Conservation (phyloP, 202 grass and related monocot genomes). For the Hordeum pubiflorum region DNA sequence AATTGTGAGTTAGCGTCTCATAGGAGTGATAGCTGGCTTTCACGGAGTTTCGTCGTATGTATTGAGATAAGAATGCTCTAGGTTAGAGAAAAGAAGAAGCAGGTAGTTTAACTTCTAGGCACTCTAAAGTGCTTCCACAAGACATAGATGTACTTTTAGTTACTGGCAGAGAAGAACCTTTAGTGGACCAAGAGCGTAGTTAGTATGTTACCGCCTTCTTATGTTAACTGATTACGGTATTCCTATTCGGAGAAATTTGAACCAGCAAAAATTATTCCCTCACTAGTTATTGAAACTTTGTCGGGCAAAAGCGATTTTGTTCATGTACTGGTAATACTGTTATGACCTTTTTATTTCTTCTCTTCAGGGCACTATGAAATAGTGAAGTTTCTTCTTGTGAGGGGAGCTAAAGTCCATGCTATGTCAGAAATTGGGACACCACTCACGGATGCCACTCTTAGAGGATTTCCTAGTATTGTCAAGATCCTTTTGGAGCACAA, state of each 20-base stretch:
- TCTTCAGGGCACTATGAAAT: conserved; percentile 24
- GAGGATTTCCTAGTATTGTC: conserved; percentile 17
- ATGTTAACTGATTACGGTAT: background rate
- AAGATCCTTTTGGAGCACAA: conserved; percentile 22
- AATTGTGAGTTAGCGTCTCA: background rate
- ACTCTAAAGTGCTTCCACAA: background rate
- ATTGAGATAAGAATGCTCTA: background rate
- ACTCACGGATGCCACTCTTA: background rate
- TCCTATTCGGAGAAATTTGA: background rate
- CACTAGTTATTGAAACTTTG: background rate
- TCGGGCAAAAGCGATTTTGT: background rate
- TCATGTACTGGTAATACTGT: background rate
- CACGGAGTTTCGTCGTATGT: background rate
- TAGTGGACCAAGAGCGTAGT: background rate
- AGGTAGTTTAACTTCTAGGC: background rate
- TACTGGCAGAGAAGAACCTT: background rate
- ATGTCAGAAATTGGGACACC: background rate
- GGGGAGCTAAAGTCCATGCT: background rate
- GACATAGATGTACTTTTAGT: background rate
- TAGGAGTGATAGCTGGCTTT: background rate
- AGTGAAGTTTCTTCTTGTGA: conserved; percentile 24
- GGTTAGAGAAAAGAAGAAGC: background rate
- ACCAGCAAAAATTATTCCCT: background rate
- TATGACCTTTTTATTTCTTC: conserved; percentile 8
- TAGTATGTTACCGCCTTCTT: background rate